Base-by-base conservation (phyloP, 371 early-diverging fungal species). In the Mucor plumbeus region DNA sequence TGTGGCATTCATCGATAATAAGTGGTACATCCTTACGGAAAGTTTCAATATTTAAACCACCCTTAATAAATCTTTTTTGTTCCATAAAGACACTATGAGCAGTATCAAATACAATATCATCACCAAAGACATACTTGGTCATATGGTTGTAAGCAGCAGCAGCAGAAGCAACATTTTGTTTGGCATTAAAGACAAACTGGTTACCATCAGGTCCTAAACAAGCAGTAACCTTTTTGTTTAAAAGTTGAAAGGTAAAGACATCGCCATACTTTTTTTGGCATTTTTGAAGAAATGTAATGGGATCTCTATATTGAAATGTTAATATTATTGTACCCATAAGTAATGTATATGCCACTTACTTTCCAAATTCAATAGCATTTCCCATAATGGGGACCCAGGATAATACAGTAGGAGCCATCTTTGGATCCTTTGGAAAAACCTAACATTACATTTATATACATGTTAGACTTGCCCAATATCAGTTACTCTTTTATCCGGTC, bases 101-200 rank as follows among this genome's bases (percentile, higher is more conserved):
- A 53, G 94, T 93, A 80, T 97, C 98, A 82, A 97, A 98, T 14
- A 97, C 97, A 33, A 98, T 97, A 31, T 92, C 96, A 62, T 81
- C 84, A 59, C 98, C 98, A 81, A 98, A 98, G 39, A 97, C 97
- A n/a, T 96, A 96, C 55, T 91, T 94, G 17, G 98, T 98, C 84
- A 98, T 87, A 35, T 88, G 87, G 71, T 88, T 91, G 83, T 98
- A 98, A 39, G 97, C 97, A 41, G 91, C 96, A 74, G 96, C 98
- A 39, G 98, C 97, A 43, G 93, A 93, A 58, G 94, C 95, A 69
- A 91, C 67, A 69, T 92, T 88, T 68, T 93, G 83, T 73, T 93
- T 94, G 61, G 91, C 91, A 85, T 98, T 98, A 79, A 98, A 96
- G 4, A 97, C 90, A 73, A 95, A 92, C 85, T 96, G 89, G 87